Evolutionary conservation across 2,329 filamentous ascomycete species (phyloP).

Genomic region (Colletotrichum theobromicola): DNA sequence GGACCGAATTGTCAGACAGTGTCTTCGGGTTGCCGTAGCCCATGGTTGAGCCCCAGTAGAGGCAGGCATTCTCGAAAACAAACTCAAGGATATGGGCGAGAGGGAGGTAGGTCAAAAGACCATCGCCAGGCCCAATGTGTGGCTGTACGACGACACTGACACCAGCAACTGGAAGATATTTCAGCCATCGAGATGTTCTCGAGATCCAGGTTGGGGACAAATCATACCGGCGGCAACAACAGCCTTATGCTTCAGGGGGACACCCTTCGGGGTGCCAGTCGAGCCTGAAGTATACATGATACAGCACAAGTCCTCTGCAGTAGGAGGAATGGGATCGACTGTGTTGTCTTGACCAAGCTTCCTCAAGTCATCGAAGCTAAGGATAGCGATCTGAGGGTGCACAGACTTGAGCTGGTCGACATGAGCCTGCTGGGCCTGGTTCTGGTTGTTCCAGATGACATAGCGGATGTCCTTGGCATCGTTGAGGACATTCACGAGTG

Average conservation of each 20-base stretch:
- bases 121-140: conserved; percentile 79
- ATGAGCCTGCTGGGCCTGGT: conserved; percentile 55
- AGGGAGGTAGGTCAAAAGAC: conserved; percentile 82
- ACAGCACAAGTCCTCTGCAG: conserved; percentile 78
- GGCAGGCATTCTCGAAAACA: conserved; percentile 83
- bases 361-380: conserved; percentile 57
- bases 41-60: conserved; percentile 89
- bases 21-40: conserved; percentile 89
- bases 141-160: conserved; percentile 78
- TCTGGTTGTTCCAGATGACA: conserved; percentile 61
- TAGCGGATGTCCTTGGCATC: conserved; percentile 53
- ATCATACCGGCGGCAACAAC: conserved; percentile 75
- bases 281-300: conserved; percentile 78
- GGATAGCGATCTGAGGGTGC: conserved; percentile 47
- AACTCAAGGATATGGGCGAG: conserved; percentile 90
- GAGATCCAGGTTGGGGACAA: not conserved
- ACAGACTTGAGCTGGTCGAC: conserved; percentile 50
- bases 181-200: conserved; percentile 11
- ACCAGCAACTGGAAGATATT: conserved; percentile 65
- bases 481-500: conserved; percentile 57
- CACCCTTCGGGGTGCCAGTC: conserved; percentile 83
- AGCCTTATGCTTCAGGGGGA: conserved; percentile 75
- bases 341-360: conserved; percentile 66
- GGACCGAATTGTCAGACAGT: conserved; percentile 79
- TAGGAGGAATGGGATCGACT: conserved; percentile 71